These are phyloP conservation scores for Ciborinia camelliae DNA, from an alignment of 2,329 filamentous ascomycete genomes.

Conservation along the genomic window DNA sequence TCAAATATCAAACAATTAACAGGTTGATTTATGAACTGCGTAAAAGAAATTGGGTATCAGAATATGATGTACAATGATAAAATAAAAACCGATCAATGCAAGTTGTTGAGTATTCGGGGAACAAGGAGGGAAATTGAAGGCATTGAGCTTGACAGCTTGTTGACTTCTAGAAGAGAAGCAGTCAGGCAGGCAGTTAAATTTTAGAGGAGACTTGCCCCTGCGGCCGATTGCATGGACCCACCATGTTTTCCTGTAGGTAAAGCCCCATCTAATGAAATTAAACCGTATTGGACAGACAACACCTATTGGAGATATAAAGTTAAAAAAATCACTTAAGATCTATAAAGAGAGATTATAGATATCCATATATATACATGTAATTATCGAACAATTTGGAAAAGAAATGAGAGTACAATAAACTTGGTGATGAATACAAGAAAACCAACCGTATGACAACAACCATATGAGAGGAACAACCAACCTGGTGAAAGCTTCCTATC, in stretches of 20 bases:
- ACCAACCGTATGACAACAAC: no score
- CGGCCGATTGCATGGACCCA: conserved; percentile 15
- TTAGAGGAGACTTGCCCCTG: conserved; percentile 21
- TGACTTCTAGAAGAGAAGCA: conserved; percentile 10
- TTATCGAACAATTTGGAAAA: no score
- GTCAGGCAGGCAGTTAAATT: conserved; percentile 15
- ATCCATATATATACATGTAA: no score
- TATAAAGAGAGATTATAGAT: no score
- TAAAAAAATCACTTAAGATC: no score
- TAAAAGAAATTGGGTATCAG: conserved; percentile 9
- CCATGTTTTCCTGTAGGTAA: no score
- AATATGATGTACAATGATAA: conserved; percentile 14
- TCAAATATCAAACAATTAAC: conserved; percentile 10
- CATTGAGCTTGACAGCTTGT: conserved; percentile 20
- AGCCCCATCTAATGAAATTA: conserved; percentile 13
- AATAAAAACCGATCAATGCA: conserved; percentile 13
- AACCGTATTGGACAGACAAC: conserved; percentile 11
- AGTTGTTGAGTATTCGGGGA: conserved; percentile 5
- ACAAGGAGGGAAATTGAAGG: conserved; percentile 4
- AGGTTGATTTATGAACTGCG: conserved; percentile 6
- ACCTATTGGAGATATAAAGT: no score
- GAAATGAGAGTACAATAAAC: no score
- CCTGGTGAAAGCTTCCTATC: neutral
- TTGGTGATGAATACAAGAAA: neutral
- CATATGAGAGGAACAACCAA: no score